Conservation (phyloP, 78 protist genomes). For the Cavenderia fasciculata region DNA sequence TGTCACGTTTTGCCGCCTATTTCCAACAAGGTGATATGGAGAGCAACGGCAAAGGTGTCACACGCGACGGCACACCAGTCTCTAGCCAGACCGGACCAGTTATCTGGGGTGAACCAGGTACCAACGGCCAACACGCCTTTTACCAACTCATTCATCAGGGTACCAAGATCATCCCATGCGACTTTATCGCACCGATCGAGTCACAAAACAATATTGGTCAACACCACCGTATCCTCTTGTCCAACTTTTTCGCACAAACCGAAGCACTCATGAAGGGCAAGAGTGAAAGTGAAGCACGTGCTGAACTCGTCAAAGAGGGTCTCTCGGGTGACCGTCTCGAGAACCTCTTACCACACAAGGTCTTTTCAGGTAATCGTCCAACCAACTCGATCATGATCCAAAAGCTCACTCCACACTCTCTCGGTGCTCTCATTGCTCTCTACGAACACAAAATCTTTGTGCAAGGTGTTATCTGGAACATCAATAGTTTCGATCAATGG, state of each 20-base stretch:
- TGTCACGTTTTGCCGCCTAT: slow-evolving; percentile 96
- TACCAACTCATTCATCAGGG: slow-evolving; percentile 95
- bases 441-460: slow-evolving; percentile 96
- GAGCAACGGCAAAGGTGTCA: slow-evolving; percentile 81
- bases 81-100: slow-evolving; percentile 91
- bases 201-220: slow-evolving; percentile 84
- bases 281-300: slow-evolving; percentile 77
- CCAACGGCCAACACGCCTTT: slow-evolving; percentile 99
- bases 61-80: slow-evolving; percentile 42
- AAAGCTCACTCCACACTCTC: slow-evolving; percentile 86
- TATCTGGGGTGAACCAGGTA: slow-evolving; percentile 99
- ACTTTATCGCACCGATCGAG: slow-evolving; percentile 90
- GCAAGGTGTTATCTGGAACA: slow-evolving; percentile 97
- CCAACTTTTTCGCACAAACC: slow-evolving; percentile 97
- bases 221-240: slow-evolving; percentile 93
- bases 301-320: slow-evolving; percentile 80
- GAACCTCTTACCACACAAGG: slow-evolving; percentile 85
- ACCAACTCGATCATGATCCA: slow-evolving; percentile 87
- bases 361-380: slow-evolving; percentile 95
- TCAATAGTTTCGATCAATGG: slow-evolving; percentile 98
- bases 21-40: slow-evolving; percentile 94
- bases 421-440: slow-evolving; percentile 92
- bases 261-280: slow-evolving; percentile 97
- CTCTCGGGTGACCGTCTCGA: slow-evolving; percentile 64
- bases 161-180: slow-evolving; percentile 93